Conservation (phyloP, 2,329 filamentous ascomycete genomes). For the Pseudogymnoascus destructans region DNA sequence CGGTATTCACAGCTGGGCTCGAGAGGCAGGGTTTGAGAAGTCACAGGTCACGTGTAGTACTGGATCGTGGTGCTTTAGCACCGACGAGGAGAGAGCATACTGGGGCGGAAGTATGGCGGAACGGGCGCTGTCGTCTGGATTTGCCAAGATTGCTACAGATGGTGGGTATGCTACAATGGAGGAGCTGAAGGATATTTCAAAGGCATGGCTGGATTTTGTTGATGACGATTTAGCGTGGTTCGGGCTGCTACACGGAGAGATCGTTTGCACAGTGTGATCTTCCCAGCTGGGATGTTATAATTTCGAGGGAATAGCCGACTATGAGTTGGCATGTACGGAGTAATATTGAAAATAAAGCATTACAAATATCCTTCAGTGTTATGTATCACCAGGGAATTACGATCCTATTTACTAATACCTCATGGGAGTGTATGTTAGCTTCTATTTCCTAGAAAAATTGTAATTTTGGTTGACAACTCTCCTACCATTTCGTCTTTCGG, state of each 20-base stretch:
- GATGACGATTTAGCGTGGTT: slow-evolving; percentile 28
- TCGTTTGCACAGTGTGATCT: slow-evolving; percentile 22
- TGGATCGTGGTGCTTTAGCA: slow-evolving; percentile 14
- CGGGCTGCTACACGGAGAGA: slow-evolving; percentile 28
- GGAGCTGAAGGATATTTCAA: slow-evolving; percentile 25
- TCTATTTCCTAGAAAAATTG: neutral
- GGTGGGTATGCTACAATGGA: slow-evolving; percentile 24
- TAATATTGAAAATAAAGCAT: neutral
- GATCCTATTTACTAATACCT: neutral
- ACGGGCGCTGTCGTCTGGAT: slow-evolving; percentile 22
- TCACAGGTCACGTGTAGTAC: slow-evolving; percentile 11
- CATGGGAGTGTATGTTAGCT: neutral
- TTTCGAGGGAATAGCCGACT: neutral
- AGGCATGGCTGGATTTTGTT: slow-evolving; percentile 27
- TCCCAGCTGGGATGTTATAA: neutral
- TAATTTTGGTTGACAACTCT: neutral
- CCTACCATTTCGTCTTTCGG: neutral
- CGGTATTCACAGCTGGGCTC: slow-evolving; percentile 13
- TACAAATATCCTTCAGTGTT: neutral
- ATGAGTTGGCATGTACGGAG: neutral
- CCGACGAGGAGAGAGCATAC: slow-evolving; percentile 9
- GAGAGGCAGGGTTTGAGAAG: slow-evolving; percentile 13
- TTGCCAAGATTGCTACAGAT: slow-evolving; percentile 23
- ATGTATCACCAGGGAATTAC: neutral
- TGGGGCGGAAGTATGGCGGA: slow-evolving; percentile 16